phyloP scores from a whole-genome alignment of 768 basidiomycete species.

The Udeniomyces megalosporus region DNA sequence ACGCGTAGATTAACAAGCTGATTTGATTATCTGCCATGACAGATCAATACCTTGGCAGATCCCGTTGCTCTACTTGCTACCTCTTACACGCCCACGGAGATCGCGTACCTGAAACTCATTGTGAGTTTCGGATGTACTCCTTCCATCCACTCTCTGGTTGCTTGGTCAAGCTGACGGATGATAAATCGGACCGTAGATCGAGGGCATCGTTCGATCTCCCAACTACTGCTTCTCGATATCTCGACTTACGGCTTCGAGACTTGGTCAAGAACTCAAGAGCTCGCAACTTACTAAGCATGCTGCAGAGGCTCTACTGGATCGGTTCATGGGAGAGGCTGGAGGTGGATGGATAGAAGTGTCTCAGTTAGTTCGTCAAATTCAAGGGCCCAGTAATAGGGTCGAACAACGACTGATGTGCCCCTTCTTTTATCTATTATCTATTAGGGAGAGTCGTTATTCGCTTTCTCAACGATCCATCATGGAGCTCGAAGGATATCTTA shows the following conservation, averaged over 20 bases:
- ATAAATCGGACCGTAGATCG: too few species aligned
- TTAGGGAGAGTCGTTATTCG: conserved; percentile 46
- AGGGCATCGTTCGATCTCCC: conserved; percentile 72
- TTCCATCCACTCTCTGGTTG: background rate
- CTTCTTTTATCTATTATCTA: background rate
- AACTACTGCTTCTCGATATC: conserved; percentile 58
- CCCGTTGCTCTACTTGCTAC: conserved; percentile 71
- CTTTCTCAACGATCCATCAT: conserved; percentile 57
- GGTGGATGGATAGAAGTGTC: conserved; percentile 36
- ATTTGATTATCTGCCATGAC: background rate
- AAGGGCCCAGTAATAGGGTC: background rate
- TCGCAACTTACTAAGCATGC: conserved; percentile 51
- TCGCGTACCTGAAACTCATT: conserved; percentile 66
- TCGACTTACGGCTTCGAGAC: conserved; percentile 58
- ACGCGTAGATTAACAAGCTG: too few species aligned
- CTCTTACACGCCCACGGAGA: conserved; percentile 61
- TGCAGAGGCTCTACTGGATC: conserved; percentile 52
- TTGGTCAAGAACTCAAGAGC: conserved; percentile 39
- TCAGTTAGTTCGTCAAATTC: conserved; percentile 49
- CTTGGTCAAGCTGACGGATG: too few species aligned
- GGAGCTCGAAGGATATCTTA: conserved; percentile 59
- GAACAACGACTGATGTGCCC: background rate
- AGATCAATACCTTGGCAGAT: conserved; percentile 71
- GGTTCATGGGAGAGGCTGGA: conserved; percentile 56
- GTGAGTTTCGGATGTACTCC: conserved; percentile 34